Evolutionary conservation across 306 rosid species (phyloP).

Genomic region (Medicago ruthenica): DNA sequence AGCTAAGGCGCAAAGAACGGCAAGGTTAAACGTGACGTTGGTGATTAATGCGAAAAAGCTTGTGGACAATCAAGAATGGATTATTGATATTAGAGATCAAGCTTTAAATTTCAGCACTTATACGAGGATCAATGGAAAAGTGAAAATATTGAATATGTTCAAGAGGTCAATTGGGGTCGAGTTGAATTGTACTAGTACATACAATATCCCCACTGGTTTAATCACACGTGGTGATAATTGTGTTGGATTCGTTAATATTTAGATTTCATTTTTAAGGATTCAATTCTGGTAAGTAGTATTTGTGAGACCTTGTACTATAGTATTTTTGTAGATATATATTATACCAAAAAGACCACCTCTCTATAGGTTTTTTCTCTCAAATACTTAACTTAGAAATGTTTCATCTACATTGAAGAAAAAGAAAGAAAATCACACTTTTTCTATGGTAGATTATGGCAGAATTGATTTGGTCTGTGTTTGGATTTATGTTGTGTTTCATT

Average conservation of each 20-base stretch:
- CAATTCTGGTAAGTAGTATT: background rate
- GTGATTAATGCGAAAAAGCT: slow-evolving; percentile 7
- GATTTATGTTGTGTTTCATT: too few species aligned
- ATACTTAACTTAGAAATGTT: background rate
- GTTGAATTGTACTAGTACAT: slow-evolving; percentile 45
- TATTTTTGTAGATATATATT: background rate
- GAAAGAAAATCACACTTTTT: too few species aligned
- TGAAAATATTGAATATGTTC: slow-evolving; percentile 41
- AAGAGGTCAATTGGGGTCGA: slow-evolving; percentile 35
- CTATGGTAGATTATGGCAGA: too few species aligned
- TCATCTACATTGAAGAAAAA: background rate
- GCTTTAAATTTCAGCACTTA: slow-evolving; percentile 45
- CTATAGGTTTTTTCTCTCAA: background rate
- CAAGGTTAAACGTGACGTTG: slow-evolving; percentile 43
- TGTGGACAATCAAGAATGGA: background rate
- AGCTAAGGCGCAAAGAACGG: slow-evolving; percentile 35
- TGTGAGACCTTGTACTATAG: background rate
- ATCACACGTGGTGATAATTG: slow-evolving; percentile 21
- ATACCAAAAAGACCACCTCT: background rate
- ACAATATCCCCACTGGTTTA: slow-evolving; percentile 25
- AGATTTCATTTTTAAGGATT: slow-evolving; percentile 19
- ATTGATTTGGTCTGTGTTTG: too few species aligned
- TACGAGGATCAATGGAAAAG: slow-evolving; percentile 40
- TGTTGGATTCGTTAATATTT: slow-evolving; percentile 9
- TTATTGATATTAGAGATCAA: background rate